Percentiles rank a stretch among this genome's conserved stretches.
These are phyloP conservation scores for Debaryomyces robertsiae DNA, from an alignment of 1,139 yeast genomes.

Conservation along the genomic window DNA sequence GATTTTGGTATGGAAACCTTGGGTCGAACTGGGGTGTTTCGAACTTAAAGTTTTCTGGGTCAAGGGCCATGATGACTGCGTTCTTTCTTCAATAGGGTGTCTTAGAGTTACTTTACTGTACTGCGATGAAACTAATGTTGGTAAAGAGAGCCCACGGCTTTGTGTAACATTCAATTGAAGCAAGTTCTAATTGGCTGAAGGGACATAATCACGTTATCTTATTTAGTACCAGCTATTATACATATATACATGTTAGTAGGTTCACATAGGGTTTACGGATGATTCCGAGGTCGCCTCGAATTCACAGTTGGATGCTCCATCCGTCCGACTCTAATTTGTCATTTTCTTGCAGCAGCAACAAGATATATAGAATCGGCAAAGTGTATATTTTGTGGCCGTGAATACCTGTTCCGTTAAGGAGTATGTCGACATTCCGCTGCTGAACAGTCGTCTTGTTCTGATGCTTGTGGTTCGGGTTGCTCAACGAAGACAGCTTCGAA, in stretches of 20 bases:
- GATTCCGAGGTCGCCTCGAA: no score
- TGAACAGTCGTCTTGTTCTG: background rate
- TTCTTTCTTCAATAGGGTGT: slow-evolving; percentile 4
- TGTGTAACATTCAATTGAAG: slow-evolving; percentile 11
- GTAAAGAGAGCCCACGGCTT: slow-evolving; percentile 2
- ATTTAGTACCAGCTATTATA: slow-evolving; percentile 1
- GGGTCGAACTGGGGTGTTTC: slow-evolving; percentile 89
- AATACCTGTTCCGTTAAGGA: slow-evolving; percentile 9
- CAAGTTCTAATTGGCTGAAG: slow-evolving; percentile 7
- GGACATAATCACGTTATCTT: background rate
- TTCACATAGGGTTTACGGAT: no score
- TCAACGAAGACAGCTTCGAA: slow-evolving; percentile 3
- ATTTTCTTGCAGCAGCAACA: slow-evolving; percentile 1
- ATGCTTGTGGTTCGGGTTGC: slow-evolving; percentile 7
- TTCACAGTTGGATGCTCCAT: slow-evolving; percentile 4
- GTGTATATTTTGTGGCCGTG: slow-evolving; percentile 22
- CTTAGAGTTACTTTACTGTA: slow-evolving; percentile 3
- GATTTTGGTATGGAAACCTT: slow-evolving; percentile 96
- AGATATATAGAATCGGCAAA: slow-evolving; percentile 22
- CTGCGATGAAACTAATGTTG: background rate
- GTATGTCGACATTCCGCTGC: slow-evolving; percentile 4
- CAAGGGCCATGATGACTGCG: slow-evolving; percentile 41
- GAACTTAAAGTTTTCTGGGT: slow-evolving; percentile 54
- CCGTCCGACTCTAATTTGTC: slow-evolving; percentile 1
- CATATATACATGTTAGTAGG: background rate